Conservation (phyloP, 2,329 filamentous ascomycete genomes). For the Claviceps monticola region DNA sequence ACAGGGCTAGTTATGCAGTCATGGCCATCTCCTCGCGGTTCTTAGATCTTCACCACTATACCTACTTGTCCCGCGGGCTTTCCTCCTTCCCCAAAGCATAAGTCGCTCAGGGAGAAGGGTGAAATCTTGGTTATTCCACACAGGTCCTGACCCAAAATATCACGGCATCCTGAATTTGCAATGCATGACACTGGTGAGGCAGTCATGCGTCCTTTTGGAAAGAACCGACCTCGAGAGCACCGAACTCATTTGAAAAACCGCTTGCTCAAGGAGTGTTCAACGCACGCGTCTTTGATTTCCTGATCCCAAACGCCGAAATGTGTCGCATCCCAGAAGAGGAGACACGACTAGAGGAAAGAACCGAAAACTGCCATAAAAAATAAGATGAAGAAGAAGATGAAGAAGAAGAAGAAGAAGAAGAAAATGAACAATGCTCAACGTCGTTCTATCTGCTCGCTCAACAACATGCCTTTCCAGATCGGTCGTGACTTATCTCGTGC, state of each 20-base stretch:
- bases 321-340: not conserved
- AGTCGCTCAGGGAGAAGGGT: not conserved
- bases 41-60: not conserved
- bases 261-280: constrained; percentile 1
- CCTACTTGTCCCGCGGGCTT: not conserved
- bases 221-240: not conserved
- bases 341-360: not conserved
- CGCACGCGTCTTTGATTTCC: not conserved
- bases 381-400: not conserved
- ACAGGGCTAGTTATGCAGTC: not conserved
- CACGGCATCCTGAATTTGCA: not conserved
- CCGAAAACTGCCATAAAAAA: not conserved
- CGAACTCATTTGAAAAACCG: constrained; percentile 1
- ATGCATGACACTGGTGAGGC: not conserved
- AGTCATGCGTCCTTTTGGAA: not conserved
- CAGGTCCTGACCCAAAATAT: not conserved
- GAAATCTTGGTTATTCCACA: not conserved
- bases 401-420: not conserved
- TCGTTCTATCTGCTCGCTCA: constrained; percentile 8
- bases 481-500: constrained; percentile 3
- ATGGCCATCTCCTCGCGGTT: not conserved
- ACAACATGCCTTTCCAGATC: not conserved
- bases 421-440: not conserved
- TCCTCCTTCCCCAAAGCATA: not conserved
- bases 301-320: constrained; percentile 6